Evolutionary conservation across 176 grass and related monocot species (phyloP), one percentile per base, ranked within the genome.

Genomic region (Stipa capillata): DNA sequence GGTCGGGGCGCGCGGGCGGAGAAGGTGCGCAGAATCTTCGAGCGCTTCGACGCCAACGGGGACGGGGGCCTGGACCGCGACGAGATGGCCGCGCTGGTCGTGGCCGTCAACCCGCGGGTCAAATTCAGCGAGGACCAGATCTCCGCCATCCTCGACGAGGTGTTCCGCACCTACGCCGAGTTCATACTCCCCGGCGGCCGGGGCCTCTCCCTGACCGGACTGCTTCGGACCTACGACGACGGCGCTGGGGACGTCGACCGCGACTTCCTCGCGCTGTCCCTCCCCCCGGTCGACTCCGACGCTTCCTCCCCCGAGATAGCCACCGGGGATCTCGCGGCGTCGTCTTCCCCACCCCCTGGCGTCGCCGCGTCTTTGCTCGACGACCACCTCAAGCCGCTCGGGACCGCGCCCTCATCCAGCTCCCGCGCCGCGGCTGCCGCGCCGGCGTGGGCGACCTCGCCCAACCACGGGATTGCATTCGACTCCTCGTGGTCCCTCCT

Each of bases 21-120:
- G 80, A 94, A 93, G 96, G 90, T 93, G 32, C 70, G 83, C 43
- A 85, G 87, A 79, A 98, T 98, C 85, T 98, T 98, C 81, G 92
- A 93, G 77, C 83, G 85, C 77, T 98, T 98, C 74, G 96, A 98
- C 62, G 36, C 69, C 44, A 94, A 98, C 69, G 85, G 85, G 39
- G 92, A 98, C 57, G 96, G 96, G 1, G 96, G 90, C 17, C 85
- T 98, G 7, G 91, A 93, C 77, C 96, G 96, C 17, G 83, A 62
- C 66, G 92, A 98, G 90, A 93, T 98, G 92, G 85, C 96, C 21
- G 81, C 74, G n/a, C 84, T 98, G 54, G 96, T 98, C 56, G 88
- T 85, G 0, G 80, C 90, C 8, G 93, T 97, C 42, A 97, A 97
- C 43, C 85, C 85, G 8, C 73, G 90, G 21, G 90, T 93, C 27